phyloP scores from a whole-genome alignment of 176 grass and related monocot genomes.

The Panicum miliaceum region DNA sequence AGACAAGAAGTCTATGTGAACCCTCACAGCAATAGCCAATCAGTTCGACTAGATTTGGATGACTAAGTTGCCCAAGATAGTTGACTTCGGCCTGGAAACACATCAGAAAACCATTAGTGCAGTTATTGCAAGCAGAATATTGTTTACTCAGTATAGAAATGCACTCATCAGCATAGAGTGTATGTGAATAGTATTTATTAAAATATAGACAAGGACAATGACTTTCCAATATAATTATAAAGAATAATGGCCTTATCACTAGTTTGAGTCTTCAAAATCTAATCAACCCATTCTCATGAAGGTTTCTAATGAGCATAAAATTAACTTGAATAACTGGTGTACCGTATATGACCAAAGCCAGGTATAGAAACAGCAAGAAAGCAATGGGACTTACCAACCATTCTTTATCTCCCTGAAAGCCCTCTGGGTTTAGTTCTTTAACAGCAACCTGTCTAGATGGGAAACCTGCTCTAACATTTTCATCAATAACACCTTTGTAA shows the following conservation, averaged over 20 bases:
- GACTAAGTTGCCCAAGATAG: slow-evolving; percentile 94
- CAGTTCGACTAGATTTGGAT: slow-evolving; percentile 90
- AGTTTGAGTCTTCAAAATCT: slow-evolving; percentile 1
- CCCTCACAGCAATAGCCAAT: slow-evolving; percentile 98
- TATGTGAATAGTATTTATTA: slow-evolving; percentile 15
- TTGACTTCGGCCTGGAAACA: slow-evolving; percentile 93
- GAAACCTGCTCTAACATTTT: slow-evolving; percentile 75
- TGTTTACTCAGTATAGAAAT: slow-evolving; percentile 17
- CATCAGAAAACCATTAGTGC: slow-evolving; percentile 33
- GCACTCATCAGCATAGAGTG: neutral
- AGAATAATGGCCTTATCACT: slow-evolving; percentile 18
- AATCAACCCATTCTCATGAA: neutral
- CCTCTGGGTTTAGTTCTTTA: slow-evolving; percentile 93
- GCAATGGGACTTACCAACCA: slow-evolving; percentile 70
- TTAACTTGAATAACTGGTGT: neutral
- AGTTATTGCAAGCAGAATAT: slow-evolving; percentile 1
- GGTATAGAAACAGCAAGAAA: slow-evolving; percentile 25
- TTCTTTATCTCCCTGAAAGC: slow-evolving; percentile 96
- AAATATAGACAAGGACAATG: slow-evolving; percentile 5
- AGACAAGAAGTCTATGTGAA: slow-evolving; percentile 87
- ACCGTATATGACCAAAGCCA: neutral
- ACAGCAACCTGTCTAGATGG: slow-evolving; percentile 80
- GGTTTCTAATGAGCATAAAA: slow-evolving; percentile 35
- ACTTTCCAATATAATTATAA: neutral
- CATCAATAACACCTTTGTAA: slow-evolving; percentile 92